Base-by-base conservation (phyloP, 768 basidiomycete species). In the Mycena albidolilacea region DNA sequence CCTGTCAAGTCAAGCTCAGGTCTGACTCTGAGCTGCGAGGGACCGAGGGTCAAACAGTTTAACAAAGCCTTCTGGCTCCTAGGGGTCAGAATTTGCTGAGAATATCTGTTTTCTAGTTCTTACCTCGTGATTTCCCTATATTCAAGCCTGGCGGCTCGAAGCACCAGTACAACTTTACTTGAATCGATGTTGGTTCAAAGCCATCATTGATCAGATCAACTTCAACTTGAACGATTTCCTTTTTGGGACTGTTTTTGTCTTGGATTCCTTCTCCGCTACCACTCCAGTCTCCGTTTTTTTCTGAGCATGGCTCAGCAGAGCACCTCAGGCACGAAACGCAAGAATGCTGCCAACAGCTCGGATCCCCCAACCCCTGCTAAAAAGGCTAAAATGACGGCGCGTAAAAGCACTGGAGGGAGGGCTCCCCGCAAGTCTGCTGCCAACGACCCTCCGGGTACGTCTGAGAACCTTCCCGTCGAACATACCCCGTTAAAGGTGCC, bases 331-430 rank as follows among this genome's bases (percentile, higher is more conserved):
- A 76, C 82, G 76, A 89, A 89, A 82, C 85, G 87, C 71, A 87
- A 86, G 84, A 84, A 86, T 62, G 81, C 82, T 59, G 81, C 81
- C 44, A 81, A 35, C 38, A 58, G 81, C 75, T 85, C 87, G 10
- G 86, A 87, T 71, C 84, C 86, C 7, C 84, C 87, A 1, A 84
- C 89, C 1, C 86, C 89, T 12, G 84, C 85, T 7, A 92, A 91
- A 81, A 88, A 86, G 77, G 63, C 82, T 23, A 90, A 85, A 74
- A 82, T 81, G 59, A 96, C 95, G 0, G 96, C 96, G 12, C 89
- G 96, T 74, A 97, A 97, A 83, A 94, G 91, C 81, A 95, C 95
- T 0, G 95, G 95, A 66, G 92, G 93, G 19, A 84, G 83, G 57
- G 82, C 89, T 50, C 82, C 84, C 76, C 59, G 59, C 41, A 61